Evolutionary conservation across 225 moss, liverwort and hornwort species (phyloP), one percentile per base, ranked within the genome.

Genomic region (Sphagnum tenellum): DNA sequence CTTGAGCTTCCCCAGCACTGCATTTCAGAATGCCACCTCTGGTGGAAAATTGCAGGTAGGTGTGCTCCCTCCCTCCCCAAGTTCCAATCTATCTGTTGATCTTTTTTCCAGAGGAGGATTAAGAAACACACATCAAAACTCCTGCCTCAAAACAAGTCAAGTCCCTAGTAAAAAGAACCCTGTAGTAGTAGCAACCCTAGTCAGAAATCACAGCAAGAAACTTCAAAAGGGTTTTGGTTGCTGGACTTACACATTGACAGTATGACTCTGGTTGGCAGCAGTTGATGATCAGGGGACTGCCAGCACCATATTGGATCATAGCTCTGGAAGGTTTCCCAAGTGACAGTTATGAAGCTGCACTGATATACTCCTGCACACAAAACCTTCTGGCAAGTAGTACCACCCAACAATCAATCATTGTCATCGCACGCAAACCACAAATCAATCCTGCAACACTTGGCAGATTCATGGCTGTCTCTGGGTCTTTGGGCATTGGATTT

Each of bases 351-450:
- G 64, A 77, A 9, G 80, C 84, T 2, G 84, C 74, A 2, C 74
- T 91, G 0, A 45, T 85, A 46, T 87, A 89, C 57, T 80, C 81
- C 0, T 91, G 91, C 76, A 77, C 47, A 0, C 64, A 81, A 59
- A 72, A 72, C 8, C 57, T 72, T 3, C 45, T 81, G 4, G 4
- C 80, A 4, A 60, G 56, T 0, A 74, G 8, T 2, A 72, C 62
- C 0, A 75, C 73, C 12, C 72, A 85, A 12, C 85, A 89, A 44
- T 50, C 51, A 0, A 80, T 89, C 58, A 77, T 87, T 6, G 9
- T 92, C 4, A 66, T 89, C 9, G 74, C 86, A 2, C 67, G 85
- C 8, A 77, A 44, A 3, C 77, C 78, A 0, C 59, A 55, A 5
- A 12, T 91, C 10, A 8, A 62, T 0, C 69, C 75, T 0, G 14